Evolutionary conservation across 805 yeast genomes (phyloP).

Genomic region (Hanseniaspora opuntiae): DNA sequence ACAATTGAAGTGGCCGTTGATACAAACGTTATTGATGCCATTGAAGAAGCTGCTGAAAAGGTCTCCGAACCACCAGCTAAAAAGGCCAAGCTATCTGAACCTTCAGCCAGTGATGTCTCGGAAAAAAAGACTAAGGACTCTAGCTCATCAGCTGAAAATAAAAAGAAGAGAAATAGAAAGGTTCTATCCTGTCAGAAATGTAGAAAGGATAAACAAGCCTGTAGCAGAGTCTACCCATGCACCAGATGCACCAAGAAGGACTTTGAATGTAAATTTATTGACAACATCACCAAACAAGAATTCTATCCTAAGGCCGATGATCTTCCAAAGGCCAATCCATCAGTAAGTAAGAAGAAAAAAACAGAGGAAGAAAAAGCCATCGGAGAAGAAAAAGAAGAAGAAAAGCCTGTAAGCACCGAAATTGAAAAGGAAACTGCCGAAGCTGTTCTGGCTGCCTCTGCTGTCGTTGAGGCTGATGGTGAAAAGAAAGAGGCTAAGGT

Average conservation of each 20-base stretch:
- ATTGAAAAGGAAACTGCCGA: neutral
- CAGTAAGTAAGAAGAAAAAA: neutral
- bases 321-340: neutral
- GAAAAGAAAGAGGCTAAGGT: neutral
- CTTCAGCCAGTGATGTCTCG: neutral
- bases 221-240: slow-evolving; percentile 9
- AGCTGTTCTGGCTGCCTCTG: neutral
- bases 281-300: slow-evolving; percentile 6
- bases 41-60: neutral
- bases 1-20: neutral
- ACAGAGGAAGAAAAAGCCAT: neutral
- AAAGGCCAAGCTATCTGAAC: neutral
- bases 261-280: slow-evolving; percentile 9
- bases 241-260: slow-evolving; percentile 11
- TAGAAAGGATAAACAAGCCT: slow-evolving; percentile 12
- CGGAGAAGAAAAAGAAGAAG: neutral
- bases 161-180: slow-evolving; percentile 11
- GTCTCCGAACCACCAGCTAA: neutral
- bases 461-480: neutral
- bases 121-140: neutral
- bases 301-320: slow-evolving; percentile 6
- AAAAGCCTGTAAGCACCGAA: neutral
- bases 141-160: neutral
- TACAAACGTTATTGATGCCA: neutral
- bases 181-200: slow-evolving; percentile 10